Evolutionary conservation across 164 flowering plant species (phyloP), one percentile per base, ranked within the genome.

Genomic region (Buxus sempervirens): DNA sequence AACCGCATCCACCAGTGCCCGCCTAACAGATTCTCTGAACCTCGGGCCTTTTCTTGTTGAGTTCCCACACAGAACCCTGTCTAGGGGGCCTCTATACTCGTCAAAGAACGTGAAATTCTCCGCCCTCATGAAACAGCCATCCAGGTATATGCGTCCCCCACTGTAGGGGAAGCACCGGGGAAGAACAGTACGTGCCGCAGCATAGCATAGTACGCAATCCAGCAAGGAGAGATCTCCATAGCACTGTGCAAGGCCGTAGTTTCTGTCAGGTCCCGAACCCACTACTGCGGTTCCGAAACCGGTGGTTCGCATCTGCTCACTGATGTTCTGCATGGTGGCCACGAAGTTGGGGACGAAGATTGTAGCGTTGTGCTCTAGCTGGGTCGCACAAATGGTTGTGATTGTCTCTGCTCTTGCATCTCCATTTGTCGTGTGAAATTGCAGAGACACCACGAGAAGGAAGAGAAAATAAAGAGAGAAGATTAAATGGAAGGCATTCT

Each of bases 191-290:
- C 97, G 87, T 8, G 90, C 90, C 72, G 86, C 84, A 1, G 92
- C 88, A 45, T 85, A 88, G 77, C 94, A 90, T 0, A 87, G 61
- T 0, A 80, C 81, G 23, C 97, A 90, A 60, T 94, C 96, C 0
- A 78, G 81, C 21, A 79, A 61, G 2, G 91, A 82, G 53, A 94
- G 90, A 60, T 91, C 98, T 0, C 97, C 92, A 27, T 91, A 94
- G 72, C 98, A 94, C 64, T 94, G 98, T 4, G 90, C 91, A 2
- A 88, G 80, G 18, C 86, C 95, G 56, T 78, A 88, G 81, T 78
- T 83, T 2, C 71, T 62, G 25, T 91, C 90, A 5, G 82, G 85
- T 16, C 86, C 90, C 2, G 83, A 64, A 38, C 95, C 96, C 0
- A 75, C 62, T 14, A 70, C 60, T 7, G 92, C 86, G n/a, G 41